Base-by-base conservation (phyloP, 305 asterid genomes). In the Ilex paraguariensis region DNA sequence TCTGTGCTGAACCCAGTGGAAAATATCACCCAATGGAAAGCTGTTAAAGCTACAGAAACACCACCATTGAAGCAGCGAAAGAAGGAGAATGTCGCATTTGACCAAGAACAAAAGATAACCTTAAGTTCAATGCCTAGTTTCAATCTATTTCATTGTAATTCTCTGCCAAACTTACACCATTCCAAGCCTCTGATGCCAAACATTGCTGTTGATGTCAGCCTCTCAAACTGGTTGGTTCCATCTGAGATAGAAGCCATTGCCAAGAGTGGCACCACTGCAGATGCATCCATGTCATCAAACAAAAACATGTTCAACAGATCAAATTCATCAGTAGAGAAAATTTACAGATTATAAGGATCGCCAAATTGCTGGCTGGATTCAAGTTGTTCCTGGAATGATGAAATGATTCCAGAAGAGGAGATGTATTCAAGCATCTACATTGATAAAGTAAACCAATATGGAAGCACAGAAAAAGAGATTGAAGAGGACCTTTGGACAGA, bases 1-100 rank as follows among this genome's bases (percentile, higher is more conserved):
- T 75, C 81, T 16, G 92, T 88, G 80, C 85, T 88, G 28, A 81
- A 60, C 74, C 92, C 88, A 46, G 82, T 88, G 51, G 90, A 88
- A 69, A 86, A 86, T 71, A 77, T 88, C 63, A 62, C 77, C 52
- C 87, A 88, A 63, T 88, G 95, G 92, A 88, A 80, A 71, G 74
- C 68, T 59, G 73, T 82, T n/a, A 86, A 84, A 64, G 87, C 85
- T 10, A 76, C 57, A 52, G 65, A 77, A 54, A 72, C 63, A 55
- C 69, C 46, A 16, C 74, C 62, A 21, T 31, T 61, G 46, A 77
- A 73, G 73, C 66, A 60, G 11, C 76, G 65, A 63, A 80, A 81
- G 66, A 80, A 83, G 79, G 91, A 80, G 72, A 81, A 80, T 60
- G 40, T 69, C 32, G 48, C 6, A 63, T 53, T 57, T 31, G 39